Base-by-base conservation (phyloP, 2,329 filamentous ascomycete species). In the Simplicillium sp. region DNA sequence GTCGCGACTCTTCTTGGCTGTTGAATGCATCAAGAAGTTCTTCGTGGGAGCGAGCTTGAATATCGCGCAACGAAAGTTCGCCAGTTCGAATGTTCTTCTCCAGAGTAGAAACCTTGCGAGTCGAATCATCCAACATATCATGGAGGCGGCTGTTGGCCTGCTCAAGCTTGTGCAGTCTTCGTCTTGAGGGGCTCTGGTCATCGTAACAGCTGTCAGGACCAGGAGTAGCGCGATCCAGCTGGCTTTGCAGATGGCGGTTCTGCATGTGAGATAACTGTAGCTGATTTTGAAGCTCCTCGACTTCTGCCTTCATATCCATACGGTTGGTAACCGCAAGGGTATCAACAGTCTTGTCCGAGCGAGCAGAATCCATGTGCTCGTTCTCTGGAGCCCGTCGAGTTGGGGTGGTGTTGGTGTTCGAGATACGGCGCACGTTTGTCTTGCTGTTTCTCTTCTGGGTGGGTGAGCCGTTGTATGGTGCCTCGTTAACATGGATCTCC, bases 181-280 rank as follows among this genome's bases (percentile, higher is more conserved):
- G 76, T 37, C 84, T 59, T 2, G 87, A 90, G 1, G 87, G 86
- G 50, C 82, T 90, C 35, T 92, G 82, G 37, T 90, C 85, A 33
- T 90, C 84, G 42, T 79, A 67, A 25, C 53, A 57, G 58, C 70
- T 77, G 29, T 85, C 82, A 17, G 73, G 73, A 6, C 64, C 65
- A 3, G 82, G 77, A 0, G 77, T 80, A 9, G 66, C 67, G 36
- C 84, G 78, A 32, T 90, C 84, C 34, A 96, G 67, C 56, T 96
- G 88, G 55, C 79, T 88, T 56, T 95, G 86, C 6, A 97, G 76
- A 54, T 97, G 89, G 29, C 85, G 81, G 61, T 95, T 96, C 52
- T 94, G 86, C 87, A 97, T 95, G 60, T 96, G 84, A 4, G 84
- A 82, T 58, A 97, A 78, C 56, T 97, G 90, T 39, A 97, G 75